These are phyloP conservation scores for Austroboletus festivus DNA, from an alignment of 768 basidiomycete genomes.

Conservation along the genomic window DNA sequence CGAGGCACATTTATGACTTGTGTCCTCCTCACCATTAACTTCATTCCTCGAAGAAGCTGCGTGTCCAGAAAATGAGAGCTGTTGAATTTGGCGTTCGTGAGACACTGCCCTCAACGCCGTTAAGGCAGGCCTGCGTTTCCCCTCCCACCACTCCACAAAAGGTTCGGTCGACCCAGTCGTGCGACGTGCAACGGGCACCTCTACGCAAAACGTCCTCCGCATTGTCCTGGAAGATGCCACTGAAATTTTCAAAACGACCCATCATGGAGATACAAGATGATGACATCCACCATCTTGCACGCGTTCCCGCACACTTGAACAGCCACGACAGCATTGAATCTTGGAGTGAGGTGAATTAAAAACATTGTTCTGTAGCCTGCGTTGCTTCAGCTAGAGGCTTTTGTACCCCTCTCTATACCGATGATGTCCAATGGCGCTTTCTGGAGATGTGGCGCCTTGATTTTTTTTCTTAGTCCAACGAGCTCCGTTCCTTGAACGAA, in stretches of 20 bases:
- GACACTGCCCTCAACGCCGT: constrained; percentile 19
- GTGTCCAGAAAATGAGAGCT: not conserved
- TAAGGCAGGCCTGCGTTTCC: constrained; percentile 14
- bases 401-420: too few species aligned
- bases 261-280: constrained; percentile 1
- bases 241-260: constrained; percentile 10
- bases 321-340: constrained; percentile 38
- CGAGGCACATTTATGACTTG: not conserved
- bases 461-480: too few species aligned
- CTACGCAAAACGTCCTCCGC: constrained; percentile 20
- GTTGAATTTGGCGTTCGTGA: not conserved
- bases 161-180: constrained; percentile 15
- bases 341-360: constrained; percentile 26
- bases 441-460: too few species aligned
- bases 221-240: constrained; percentile 29
- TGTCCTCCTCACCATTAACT: not conserved
- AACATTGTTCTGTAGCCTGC: not conserved
- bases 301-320: constrained; percentile 3
- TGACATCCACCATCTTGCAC: constrained; percentile 6
- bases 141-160: constrained; percentile 29
- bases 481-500: too few species aligned
- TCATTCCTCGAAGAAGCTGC: constrained; percentile 12
- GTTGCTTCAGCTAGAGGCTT: constrained; percentile 7
- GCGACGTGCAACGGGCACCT: constrained; percentile 5
- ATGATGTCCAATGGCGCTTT: too few species aligned